A percentile compares a stretch with the other conserved stretches of the same genome.
These are phyloP conservation scores for Alternaria sp. DNA, from an alignment of 2,329 filamentous ascomycete species.

Conservation along the genomic window DNA sequence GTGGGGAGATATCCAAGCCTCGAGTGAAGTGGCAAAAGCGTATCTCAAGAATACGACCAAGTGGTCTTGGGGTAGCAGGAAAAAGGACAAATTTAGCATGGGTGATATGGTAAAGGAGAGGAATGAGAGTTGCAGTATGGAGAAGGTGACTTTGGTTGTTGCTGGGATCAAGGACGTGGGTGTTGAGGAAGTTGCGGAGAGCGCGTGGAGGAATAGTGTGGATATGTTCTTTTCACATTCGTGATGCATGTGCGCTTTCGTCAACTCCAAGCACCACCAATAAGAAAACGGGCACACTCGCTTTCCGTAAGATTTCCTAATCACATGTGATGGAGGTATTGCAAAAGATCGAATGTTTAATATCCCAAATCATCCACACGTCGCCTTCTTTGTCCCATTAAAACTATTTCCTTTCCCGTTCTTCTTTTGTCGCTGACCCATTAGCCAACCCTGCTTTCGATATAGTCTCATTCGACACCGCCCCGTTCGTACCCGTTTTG, in stretches of 20 bases:
- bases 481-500: conserved; percentile 3
- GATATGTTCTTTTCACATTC: conserved; percentile 20
- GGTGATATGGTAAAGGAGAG: conserved; percentile 61
- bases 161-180: conserved; percentile 58
- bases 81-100: conserved; percentile 60
- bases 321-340: too few relatives aligned
- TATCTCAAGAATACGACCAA: conserved; percentile 54
- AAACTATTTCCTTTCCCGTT: not conserved
- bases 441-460: not conserved
- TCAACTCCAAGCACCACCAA: not conserved
- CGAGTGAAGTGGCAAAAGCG: conserved; percentile 51
- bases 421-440: not conserved
- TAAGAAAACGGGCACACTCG: too few relatives aligned
- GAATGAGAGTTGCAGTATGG: conserved; percentile 62
- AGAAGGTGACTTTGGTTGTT: conserved; percentile 58
- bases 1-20: conserved; percentile 57
- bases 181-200: conserved; percentile 56
- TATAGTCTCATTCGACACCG: conserved; percentile 3
- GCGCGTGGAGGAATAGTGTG: conserved; percentile 51
- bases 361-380: not conserved
- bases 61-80: conserved; percentile 55
- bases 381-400: not conserved
- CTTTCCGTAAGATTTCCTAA: not conserved
- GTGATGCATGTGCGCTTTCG: too few relatives aligned
- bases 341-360: fast-evolving